Base-by-base conservation (phyloP, 306 rosid genomes). In the Cucurbita ficifolia region DNA sequence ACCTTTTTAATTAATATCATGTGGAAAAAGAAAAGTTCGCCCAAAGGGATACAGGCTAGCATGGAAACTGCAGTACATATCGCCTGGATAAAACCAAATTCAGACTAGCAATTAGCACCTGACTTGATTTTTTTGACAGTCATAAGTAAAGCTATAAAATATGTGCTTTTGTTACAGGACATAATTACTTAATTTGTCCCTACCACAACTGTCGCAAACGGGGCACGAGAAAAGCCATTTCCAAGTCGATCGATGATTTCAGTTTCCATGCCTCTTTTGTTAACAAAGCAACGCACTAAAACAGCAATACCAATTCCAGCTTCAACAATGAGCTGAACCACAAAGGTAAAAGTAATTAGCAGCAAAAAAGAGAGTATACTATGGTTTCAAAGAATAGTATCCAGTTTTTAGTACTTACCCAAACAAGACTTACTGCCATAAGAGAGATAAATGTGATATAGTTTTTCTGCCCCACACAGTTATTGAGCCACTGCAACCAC, bases 1-100 rank as follows among this genome's bases (percentile, higher is more conserved):
- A 90, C 98, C 98, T 93, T 93, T 85, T 92, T 83, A 76, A 93
- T 93, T 46, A 93, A 85, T 79, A 93, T 88, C 90, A 93, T 82
- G 90, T 93, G 98, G 89, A 93, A 93, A 84, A 93, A 93, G 96
- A 90, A 90, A 49, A 93, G 94, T 84, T 93, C 98, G 42, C 96
- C 81, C 86, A 93, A 51, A 56, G 98, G 98, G 79, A 93, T 85
- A 62, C 97, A 90, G 54, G 98, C 98, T 81, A 93, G 85, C 82
- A 93, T 52, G 76, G 98, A 93, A 79, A 93, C 96, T 77, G 87
- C 90, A 50, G 98, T 90, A 71, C 96, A 90, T 56, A 93, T 49
- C 29, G 87, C 96, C 98, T 93, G 76, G 86, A 87, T 33, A 82
- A 46, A 81, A 60, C 46, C 72, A 82, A 50, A 74, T 46, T 62